Conservation (phyloP, 768 basidiomycete species). For the Termitomyces sp. region DNA sequence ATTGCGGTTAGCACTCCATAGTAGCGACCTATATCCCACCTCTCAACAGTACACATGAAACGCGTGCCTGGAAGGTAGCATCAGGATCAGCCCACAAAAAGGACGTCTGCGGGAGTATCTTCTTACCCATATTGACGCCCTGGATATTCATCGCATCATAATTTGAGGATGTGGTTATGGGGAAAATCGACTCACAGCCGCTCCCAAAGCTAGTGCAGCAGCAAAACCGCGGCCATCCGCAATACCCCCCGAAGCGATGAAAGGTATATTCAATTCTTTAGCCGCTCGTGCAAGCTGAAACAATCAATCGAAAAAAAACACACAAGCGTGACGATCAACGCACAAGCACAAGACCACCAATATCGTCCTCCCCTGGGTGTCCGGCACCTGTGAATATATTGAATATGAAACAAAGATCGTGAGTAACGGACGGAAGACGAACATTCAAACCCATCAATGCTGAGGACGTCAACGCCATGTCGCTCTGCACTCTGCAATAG, state of each 20-base stretch:
- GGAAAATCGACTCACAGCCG: constrained; percentile 48
- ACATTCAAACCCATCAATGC: constrained; percentile 94
- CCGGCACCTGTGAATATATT: constrained; percentile 64
- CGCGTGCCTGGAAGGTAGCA: constrained; percentile 52
- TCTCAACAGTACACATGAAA: constrained; percentile 91
- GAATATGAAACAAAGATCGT: not conserved
- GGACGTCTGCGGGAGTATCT: constrained; percentile 18
- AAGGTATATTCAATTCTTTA: constrained; percentile 80
- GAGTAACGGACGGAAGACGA: not conserved
- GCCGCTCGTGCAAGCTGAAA: constrained; percentile 80
- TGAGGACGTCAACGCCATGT: constrained; percentile 81
- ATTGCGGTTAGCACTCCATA: not conserved
- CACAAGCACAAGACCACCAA: constrained; percentile 83
- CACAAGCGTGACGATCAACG: constrained; percentile 2
- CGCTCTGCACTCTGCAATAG: constrained; percentile 49
- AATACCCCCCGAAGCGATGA: constrained; percentile 88
- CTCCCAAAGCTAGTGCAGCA: constrained; percentile 78
- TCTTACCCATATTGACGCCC: constrained; percentile 81
- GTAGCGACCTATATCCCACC: constrained; percentile 32
- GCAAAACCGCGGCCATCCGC: constrained; percentile 85
- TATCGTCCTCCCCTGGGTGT: constrained; percentile 93
- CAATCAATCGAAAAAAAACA: not conserved
- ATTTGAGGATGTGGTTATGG: not conserved
- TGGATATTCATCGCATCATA: constrained; percentile 23
- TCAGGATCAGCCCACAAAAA: constrained; percentile 5